Percentiles rank a stretch among this genome's conserved stretches.
Evolutionary conservation across 75 land plant species (phyloP).

Genomic region (Pseudotsuga menziesii): DNA sequence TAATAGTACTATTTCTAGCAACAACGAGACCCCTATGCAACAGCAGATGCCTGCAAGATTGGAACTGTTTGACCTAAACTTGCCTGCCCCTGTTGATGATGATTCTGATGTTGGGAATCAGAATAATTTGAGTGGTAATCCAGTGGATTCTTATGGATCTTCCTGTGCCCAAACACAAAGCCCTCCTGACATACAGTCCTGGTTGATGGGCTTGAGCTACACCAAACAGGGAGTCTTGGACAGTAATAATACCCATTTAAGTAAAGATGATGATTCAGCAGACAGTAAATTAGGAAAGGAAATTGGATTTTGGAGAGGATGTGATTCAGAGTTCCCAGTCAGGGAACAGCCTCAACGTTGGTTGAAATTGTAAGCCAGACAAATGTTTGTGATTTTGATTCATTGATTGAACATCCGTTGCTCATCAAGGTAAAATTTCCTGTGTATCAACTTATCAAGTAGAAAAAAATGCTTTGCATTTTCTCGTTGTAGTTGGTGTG

Average conservation of each 20-base stretch:
- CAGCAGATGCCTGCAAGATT: not conserved
- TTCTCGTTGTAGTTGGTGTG: too few species aligned
- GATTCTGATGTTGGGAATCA: slow-evolving; percentile 8
- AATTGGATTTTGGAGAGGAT: not conserved
- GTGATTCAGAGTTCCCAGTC: not conserved
- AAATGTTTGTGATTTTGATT: too few species aligned
- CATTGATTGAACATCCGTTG: too few species aligned
- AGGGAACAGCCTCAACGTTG: not conserved
- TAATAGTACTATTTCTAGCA: not conserved
- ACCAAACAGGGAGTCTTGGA: not conserved
- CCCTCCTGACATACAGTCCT: not conserved
- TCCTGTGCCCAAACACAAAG: not conserved
- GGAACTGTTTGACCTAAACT: not conserved
- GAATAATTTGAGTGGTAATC: not conserved
- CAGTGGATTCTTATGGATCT: too few species aligned
- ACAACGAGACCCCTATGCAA: not conserved
- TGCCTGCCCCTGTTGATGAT: not conserved
- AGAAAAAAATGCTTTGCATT: too few species aligned
- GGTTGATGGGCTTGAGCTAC: not conserved
- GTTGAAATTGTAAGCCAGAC: not conserved
- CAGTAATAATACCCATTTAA: not conserved
- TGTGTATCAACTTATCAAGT: too few species aligned
- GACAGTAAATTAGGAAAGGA: not conserved
- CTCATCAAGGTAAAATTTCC: too few species aligned
- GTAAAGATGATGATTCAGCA: not conserved